Evolutionary conservation across 495 filamentous ascomycete species (phyloP), one percentile per base, ranked within the genome.

Genomic region (Annulohypoxylon maeteangense): DNA sequence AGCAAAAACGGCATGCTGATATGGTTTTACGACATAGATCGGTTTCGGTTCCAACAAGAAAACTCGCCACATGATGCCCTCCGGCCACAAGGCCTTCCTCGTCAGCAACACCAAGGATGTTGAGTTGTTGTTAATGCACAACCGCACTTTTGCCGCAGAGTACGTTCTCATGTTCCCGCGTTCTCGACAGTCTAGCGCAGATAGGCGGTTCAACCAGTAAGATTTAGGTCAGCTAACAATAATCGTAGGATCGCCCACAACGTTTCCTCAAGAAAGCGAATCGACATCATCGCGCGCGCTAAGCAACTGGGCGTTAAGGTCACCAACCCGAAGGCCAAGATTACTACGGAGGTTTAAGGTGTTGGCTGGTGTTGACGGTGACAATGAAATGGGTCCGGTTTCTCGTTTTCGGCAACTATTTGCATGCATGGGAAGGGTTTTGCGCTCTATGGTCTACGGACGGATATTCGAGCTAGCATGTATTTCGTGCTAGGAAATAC

Each of bases 251-350:
- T 99, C 82, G 92, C 89, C 79, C 92, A 95, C 87, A 92, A 92
- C 78, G 95, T 99, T 82, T 98, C 96, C 55, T 97, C 95, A 77
- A 88, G 95, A 86, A 99, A 99, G 92, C 89, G 95, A 81, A 90
- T 99, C 81, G 93, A 97, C 74, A 98, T 99, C 84, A 86, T 99
- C 80, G 88, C 93, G 68, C 90, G 93, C 81, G 95, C 95, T 77
- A 98, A 98, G 92, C 90, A 97, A 83, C 86, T 99, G 81, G 92
- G 92, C 76, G 95, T 99, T 79, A 99, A 99, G 91, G 94, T 99
- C 81, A 99, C 95, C 81, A 99, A 99, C 87, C 84, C 93, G 82
- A 97, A 97, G 91, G 96, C 95, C 78, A 94, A 93, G 87, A 92
- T 99, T 81, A 96, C 95, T 74, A 95, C 93, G 74, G 96, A 98